Conservation (phyloP, 306 rosid species). For the Prunus kanzakura region DNA sequence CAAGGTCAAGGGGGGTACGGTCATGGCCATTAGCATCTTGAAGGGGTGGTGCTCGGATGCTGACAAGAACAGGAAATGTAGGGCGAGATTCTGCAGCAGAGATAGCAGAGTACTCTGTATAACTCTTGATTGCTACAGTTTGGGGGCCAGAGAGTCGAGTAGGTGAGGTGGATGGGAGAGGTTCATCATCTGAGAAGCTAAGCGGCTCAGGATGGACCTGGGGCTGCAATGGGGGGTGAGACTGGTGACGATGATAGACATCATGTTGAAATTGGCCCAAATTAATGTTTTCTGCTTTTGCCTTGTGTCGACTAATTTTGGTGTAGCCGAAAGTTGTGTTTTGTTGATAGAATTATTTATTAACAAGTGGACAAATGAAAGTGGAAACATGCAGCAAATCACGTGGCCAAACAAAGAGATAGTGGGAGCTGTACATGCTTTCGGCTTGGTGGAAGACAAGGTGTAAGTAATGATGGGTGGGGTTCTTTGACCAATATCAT, state of each 20-base stretch:
- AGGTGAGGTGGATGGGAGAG: background rate
- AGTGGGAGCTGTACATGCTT: no score
- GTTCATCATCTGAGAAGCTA: constrained; percentile 16
- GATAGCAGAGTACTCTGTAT: constrained; percentile 3
- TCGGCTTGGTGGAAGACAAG: no score
- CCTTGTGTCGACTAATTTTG: no score
- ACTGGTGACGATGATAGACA: background rate
- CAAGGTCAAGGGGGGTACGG: constrained; percentile 31
- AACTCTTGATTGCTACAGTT: background rate
- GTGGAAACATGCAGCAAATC: no score
- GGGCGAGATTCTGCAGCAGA: background rate
- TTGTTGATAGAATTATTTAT: no score
- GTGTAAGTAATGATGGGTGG: no score
- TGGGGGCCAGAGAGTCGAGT: background rate
- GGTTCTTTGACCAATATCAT: no score
- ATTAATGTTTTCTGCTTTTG: no score
- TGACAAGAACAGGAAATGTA: constrained; percentile 7
- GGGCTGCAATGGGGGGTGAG: background rate
- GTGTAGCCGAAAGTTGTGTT: no score
- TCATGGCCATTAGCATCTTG: background rate
- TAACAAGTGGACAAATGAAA: no score
- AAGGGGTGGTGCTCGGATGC: constrained; percentile 3
- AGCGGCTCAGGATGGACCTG: background rate
- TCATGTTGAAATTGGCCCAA: no score
- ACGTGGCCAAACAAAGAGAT: no score